phyloP scores from a whole-genome alignment of 1,139 yeast species.

The Saccharomyces pastorianus region DNA sequence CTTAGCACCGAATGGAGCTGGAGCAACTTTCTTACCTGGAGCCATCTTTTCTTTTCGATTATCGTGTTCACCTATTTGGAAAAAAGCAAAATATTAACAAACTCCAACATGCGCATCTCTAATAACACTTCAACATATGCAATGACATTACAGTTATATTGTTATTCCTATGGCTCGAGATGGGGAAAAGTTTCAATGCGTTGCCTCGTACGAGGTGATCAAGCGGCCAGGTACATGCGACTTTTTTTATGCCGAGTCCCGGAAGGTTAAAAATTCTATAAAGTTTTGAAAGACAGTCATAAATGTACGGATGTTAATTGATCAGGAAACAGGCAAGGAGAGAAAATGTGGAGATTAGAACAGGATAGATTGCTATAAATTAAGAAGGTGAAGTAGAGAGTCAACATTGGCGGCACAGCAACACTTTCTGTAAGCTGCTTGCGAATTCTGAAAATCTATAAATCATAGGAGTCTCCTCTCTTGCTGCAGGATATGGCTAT shows the following conservation, averaged over 20 bases:
- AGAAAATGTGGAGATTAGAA: not conserved
- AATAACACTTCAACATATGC: not conserved
- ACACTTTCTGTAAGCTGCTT: too few species aligned
- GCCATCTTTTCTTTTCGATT: not conserved
- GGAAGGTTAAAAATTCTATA: not conserved
- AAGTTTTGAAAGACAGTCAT: too few species aligned
- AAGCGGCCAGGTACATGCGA: not conserved
- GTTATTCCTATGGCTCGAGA: not conserved
- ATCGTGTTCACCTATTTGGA: not conserved
- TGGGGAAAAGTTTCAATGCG: not conserved
- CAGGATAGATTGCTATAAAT: not conserved
- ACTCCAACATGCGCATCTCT: not conserved
- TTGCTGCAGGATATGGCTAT: not conserved
- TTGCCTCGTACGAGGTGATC: not conserved
- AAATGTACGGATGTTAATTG: not conserved
- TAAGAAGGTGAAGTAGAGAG: not conserved
- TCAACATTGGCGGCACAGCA: not conserved
- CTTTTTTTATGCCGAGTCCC: not conserved
- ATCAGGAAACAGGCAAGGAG: not conserved
- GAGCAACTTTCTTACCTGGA: slow-evolving; percentile 78
- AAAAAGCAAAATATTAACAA: not conserved
- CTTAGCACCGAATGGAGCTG: slow-evolving; percentile 68
- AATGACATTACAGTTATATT: not conserved
- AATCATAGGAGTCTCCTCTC: not conserved
- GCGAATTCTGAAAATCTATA: not conserved